These are phyloP conservation scores for Metschnikowia continentalis DNA, from an alignment of 805 yeast species.

Conservation along the genomic window DNA sequence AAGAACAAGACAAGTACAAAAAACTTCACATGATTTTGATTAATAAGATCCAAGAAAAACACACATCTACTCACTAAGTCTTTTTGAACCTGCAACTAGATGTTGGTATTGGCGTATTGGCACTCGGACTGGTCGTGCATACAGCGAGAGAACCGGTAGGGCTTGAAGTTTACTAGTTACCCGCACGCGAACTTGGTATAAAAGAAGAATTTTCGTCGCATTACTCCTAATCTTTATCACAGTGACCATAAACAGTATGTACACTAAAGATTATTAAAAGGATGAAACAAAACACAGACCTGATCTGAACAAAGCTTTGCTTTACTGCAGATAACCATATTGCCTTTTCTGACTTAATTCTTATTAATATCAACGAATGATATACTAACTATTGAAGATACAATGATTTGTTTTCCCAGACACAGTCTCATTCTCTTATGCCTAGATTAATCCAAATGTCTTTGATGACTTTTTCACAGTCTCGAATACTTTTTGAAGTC, in stretches of 20 bases:
- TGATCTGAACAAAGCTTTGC: slow-evolving; percentile 20
- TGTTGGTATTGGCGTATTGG: too few relatives aligned
- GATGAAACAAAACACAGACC: slow-evolving; percentile 24
- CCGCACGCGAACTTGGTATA: slow-evolving; percentile 1
- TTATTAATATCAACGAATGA: not conserved
- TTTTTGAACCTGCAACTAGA: too few relatives aligned
- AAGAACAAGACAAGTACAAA: too few relatives aligned
- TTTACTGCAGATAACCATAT: slow-evolving; percentile 20
- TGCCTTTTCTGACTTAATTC: slow-evolving; percentile 19
- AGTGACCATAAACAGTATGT: slow-evolving; percentile 13
- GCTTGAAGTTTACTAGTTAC: not conserved
- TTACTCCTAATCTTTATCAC: too few relatives aligned
- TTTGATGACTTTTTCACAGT: too few relatives aligned
- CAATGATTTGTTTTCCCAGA: not conserved
- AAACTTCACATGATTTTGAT: too few relatives aligned
- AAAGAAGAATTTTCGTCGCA: slow-evolving; percentile 1
- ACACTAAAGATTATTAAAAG: slow-evolving; percentile 8
- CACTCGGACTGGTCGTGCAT: not conserved
- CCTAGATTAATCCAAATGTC: not conserved
- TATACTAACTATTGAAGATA: slow-evolving; percentile 4
- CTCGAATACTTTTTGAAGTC: too few relatives aligned
- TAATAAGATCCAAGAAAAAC: too few relatives aligned
- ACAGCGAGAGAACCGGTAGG: not conserved
- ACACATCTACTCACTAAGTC: too few relatives aligned
- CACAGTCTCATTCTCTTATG: not conserved